These are phyloP conservation scores for Schwanniomyces occidentalis DNA, from an alignment of 805 yeast species.

Conservation along the genomic window DNA sequence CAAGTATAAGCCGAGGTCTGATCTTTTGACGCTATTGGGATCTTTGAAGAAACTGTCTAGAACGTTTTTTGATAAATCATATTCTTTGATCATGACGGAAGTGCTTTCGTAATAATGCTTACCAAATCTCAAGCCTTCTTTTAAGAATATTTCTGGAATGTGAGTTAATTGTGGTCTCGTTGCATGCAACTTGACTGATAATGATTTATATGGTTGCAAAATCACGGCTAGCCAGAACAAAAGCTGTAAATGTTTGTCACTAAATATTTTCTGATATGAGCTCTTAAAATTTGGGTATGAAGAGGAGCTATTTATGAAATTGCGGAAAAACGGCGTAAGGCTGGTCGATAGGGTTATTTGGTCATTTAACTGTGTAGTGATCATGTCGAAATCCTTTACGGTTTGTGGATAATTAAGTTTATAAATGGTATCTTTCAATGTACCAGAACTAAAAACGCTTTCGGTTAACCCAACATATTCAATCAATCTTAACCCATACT, in stretches of 20 bases:
- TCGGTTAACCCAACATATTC: constrained; percentile 55
- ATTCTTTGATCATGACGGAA: constrained; percentile 38
- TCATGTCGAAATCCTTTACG: constrained; percentile 14
- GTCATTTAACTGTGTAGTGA: neutral
- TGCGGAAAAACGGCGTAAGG: constrained; percentile 19
- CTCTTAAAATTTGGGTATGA: neutral
- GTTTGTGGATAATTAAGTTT: constrained; percentile 16
- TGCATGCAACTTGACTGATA: constrained; percentile 36
- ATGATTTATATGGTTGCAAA: constrained; percentile 49
- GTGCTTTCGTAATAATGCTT: constrained; percentile 54
- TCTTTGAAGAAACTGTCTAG: constrained; percentile 16
- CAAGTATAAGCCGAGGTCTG: constrained; percentile 61
- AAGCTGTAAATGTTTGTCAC: constrained; percentile 13
- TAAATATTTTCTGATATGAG: neutral
- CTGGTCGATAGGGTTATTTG: constrained; percentile 17
- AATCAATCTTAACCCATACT: constrained; percentile 62
- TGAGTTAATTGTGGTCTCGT: constrained; percentile 31
- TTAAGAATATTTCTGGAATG: constrained; percentile 53
- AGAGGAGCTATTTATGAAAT: constrained; percentile 1
- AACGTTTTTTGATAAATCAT: constrained; percentile 21
- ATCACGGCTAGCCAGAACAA: constrained; percentile 51
- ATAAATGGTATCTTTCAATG: constrained; percentile 16
- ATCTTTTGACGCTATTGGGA: constrained; percentile 36
- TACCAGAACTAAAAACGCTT: constrained; percentile 51
- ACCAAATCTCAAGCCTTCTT: constrained; percentile 71